Evolutionary conservation across 2,329 filamentous ascomycete species (phyloP).

Genomic region (Xylariales sp.): DNA sequence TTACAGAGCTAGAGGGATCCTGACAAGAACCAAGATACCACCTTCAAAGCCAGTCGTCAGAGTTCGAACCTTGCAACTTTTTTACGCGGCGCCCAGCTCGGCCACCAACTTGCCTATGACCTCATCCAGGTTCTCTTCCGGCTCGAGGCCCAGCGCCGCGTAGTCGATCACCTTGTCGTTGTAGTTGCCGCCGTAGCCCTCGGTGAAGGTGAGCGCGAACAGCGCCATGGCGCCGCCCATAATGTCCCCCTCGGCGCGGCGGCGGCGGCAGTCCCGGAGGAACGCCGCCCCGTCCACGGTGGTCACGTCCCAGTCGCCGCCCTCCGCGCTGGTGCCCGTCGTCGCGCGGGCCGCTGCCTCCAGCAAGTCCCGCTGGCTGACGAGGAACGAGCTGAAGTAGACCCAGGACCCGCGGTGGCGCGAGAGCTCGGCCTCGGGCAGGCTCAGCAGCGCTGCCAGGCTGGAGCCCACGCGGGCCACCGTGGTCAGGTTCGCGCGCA

Average conservation of each 20-base stretch:
- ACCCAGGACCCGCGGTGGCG: conserved; percentile 24
- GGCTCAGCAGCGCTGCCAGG: conserved; percentile 27
- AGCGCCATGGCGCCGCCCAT: conserved; percentile 12
- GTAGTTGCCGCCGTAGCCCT: conserved; percentile 27
- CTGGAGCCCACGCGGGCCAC: conserved; percentile 26
- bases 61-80: too few species aligned
- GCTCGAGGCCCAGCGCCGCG: conserved; percentile 18
- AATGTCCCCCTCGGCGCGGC: conserved; percentile 10
- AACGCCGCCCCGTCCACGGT: conserved; percentile 15
- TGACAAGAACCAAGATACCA: too few species aligned
- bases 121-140: conserved; percentile 1
- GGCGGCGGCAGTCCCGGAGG: conserved; percentile 9
- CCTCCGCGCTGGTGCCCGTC: conserved; percentile 20
- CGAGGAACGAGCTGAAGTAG: conserved; percentile 28
- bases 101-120: not conserved
- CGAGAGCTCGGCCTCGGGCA: conserved; percentile 25
- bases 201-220: conserved; percentile 22
- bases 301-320: conserved; percentile 25
- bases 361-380: conserved; percentile 29
- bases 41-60: too few species aligned
- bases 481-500: conserved; percentile 22
- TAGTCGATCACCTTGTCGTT: conserved; percentile 22
- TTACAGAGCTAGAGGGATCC: too few species aligned
- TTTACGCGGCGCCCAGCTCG: not conserved
- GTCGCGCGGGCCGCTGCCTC: conserved; percentile 27